These are phyloP conservation scores for Neurospora sublineolata DNA, from an alignment of 495 filamentous ascomycete genomes.

Conservation along the genomic window DNA sequence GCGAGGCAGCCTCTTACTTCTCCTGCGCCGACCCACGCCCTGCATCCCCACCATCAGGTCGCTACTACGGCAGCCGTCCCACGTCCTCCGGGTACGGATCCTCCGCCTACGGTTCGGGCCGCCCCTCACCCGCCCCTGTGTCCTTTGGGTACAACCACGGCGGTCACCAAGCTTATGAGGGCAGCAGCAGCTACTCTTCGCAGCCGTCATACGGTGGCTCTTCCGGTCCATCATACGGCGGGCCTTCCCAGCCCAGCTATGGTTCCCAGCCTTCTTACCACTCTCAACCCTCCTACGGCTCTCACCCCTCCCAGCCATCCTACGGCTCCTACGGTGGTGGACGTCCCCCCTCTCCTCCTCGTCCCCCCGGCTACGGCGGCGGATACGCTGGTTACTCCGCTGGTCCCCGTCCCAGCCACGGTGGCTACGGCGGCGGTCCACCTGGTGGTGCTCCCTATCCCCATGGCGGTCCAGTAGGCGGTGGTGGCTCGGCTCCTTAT, in stretches of 20 bases:
- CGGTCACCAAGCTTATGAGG: background rate
- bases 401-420: background rate
- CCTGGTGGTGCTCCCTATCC: background rate
- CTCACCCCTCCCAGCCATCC: constrained; percentile 3
- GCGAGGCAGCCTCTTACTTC: constrained; percentile 1
- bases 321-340: background rate
- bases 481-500: background rate
- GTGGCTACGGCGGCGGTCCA: background rate
- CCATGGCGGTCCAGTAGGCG: background rate
- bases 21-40: background rate
- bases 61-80: background rate
- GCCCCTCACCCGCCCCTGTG: background rate
- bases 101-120: background rate
- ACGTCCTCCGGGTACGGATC: background rate
- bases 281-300: background rate
- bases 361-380: background rate
- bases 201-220: constrained; percentile 1
- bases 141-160: background rate
- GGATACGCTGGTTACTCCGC: background rate
- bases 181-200: background rate
- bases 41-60: background rate
- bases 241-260: background rate
- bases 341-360: background rate
- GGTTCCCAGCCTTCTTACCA: background rate
- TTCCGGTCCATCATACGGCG: background rate